Base-by-base conservation (phyloP, 2,329 filamentous ascomycete species). In the Chaetomiaceae sp. region DNA sequence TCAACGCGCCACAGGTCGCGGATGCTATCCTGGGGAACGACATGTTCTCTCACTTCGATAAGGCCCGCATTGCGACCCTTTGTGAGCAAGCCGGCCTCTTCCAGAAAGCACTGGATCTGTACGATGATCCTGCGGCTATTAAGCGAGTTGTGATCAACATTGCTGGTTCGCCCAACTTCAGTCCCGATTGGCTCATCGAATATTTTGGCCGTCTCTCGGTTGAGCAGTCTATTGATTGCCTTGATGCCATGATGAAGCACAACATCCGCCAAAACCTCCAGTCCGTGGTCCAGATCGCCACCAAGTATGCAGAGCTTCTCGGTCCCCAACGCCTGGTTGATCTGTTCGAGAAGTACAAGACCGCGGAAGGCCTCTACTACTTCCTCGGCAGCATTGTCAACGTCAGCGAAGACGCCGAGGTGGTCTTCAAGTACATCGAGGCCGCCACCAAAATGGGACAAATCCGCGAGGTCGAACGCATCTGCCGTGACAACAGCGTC, bases 341-440 rank as follows among this genome's bases (percentile, higher is more conserved):
- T 61, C 81, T 99, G 6, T 87, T 99, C 47, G 94, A 99, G 76
- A 96, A 95, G 77, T 95, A 97, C 76, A 91, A 94, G 71, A 97
- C 94, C 32, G 86, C 90, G 3, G 94, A 99, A 71, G 94, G 94
- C 69, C 84, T 99, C 4, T 99, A 94, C 81, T 96, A 96, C 77
- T 99, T 96, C 74, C 84, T 99, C 14, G 94, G 94, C 57, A 96
- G 91, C 69, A 95, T 99, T 62, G 92, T 99, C 72, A 99, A 99
- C 69, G 78, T 99, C 43, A 95, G 89, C 53, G 90, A 97, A 70
- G 94, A 97, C 64, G 80, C 87, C 20, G 94, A 99, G 67, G 94
- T 99, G 27, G 88, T 94, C 68, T 99, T 96, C 84, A 99, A 99
- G 79, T 99, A 99, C 72, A 96, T 99, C 55, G 92, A 99, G 73